Evolutionary conservation across 2,329 filamentous ascomycete genomes (phyloP), one percentile per base, ranked within the genome.

Genomic region (Aureobasidium sp.): DNA sequence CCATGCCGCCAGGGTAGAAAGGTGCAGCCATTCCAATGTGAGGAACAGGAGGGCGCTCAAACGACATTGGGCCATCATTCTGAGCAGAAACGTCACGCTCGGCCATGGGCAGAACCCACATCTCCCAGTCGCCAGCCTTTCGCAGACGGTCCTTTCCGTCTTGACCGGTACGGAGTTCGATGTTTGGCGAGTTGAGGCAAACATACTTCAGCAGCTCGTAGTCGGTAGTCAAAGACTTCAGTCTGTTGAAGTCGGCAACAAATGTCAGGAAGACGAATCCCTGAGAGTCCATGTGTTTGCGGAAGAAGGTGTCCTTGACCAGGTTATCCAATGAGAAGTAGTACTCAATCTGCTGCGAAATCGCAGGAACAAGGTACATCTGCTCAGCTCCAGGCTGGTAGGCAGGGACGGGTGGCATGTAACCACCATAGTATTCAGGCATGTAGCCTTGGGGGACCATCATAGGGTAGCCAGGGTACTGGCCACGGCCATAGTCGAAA

Each of bases 291-390:
- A 99, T 97, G 67, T 92, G 86, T 68, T 84, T 86, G 61, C 94
- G 87, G 62, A 99, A 80, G 74, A 85, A 97, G 69, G 89, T 81
- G 69, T 99, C 94, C 75, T 96, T 96, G 80, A 90, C 89, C 53
- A 97, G 81, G 71, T 99, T 99, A 69, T 96, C 89, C 29, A 96
- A 83, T 0, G 93, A 97, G 75, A 99, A 96, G 75, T 99, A 99
- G 77, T 96, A 99, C 69, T 96, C 90, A 38, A 73, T 63, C 69
- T 86, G 85, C 67, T 78, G 81, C 64, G 78, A 80, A 69, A 84
- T 82, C 81, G 82, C 82, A 70, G 73, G 73, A 64, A 83, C 74
- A 35, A 84, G 67, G 37, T 79, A 78, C 63, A 76, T 79, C n/a
- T 81, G 79, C 60, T 86, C 82, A 63, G 83, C 74, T 55, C 81